Evolutionary conservation across 257 asterid species (phyloP).

Genomic region (Forsythia viridissima): DNA sequence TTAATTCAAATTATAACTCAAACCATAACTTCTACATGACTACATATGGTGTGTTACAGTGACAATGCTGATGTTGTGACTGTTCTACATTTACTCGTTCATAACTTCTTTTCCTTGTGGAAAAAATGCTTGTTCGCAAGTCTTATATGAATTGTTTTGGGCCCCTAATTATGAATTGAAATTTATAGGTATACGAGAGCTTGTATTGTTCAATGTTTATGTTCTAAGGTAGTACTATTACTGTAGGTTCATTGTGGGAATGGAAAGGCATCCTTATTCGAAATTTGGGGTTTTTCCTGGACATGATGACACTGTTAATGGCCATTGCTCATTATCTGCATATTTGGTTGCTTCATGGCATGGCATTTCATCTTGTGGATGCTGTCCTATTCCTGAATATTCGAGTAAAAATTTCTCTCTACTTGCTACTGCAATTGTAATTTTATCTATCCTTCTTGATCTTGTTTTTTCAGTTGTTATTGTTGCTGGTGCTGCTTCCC

Average conservation of each 20-base stretch:
- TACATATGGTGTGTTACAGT: neutral
- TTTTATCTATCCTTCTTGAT: conserved; percentile 12
- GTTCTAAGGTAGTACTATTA: conserved; percentile 5
- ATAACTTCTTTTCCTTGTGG: neutral
- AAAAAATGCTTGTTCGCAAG: neutral
- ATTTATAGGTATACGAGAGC: neutral
- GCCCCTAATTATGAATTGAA: conserved; percentile 10
- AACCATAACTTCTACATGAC: neutral
- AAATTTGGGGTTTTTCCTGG: conserved; percentile 84
- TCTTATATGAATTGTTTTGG: neutral
- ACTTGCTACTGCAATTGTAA: conserved; percentile 12
- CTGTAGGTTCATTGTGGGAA: conserved; percentile 80
- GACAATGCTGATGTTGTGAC: neutral
- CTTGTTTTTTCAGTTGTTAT: conserved; percentile 13
- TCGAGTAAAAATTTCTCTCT: conserved; percentile 61
- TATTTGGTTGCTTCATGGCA: conserved; percentile 99
- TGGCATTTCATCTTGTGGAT: conserved; percentile 93
- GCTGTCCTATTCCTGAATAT: conserved; percentile 84
- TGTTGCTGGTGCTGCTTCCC: conserved; percentile 12
- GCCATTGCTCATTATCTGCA: conserved; percentile 86
- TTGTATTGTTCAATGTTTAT: neutral
- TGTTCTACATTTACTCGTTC: neutral
- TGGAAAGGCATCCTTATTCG: conserved; percentile 82
- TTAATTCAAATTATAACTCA: neutral
- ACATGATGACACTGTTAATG: conserved; percentile 88